Evolutionary conservation across 148 eudicot species (phyloP).

Genomic region (Drosera capensis): DNA sequence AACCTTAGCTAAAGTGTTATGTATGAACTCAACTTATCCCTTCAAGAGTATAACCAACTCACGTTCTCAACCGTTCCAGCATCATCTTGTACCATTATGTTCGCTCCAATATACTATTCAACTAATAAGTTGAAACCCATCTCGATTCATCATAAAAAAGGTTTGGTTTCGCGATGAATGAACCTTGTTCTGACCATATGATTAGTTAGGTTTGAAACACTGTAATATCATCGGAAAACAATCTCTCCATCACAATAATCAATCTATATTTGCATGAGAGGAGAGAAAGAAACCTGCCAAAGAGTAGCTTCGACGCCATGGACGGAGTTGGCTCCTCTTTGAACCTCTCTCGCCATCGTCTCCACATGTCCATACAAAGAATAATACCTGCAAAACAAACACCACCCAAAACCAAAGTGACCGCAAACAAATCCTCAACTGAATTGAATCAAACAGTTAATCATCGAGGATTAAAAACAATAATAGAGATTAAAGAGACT

Average conservation of each 20-base stretch:
- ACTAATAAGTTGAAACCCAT: too few species aligned
- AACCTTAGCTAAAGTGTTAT: too few species aligned
- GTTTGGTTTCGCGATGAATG: too few species aligned
- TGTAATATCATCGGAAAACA: too few species aligned
- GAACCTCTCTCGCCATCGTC: constrained; percentile 52
- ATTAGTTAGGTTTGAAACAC: too few species aligned
- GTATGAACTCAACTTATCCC: too few species aligned
- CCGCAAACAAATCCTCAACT: neutral
- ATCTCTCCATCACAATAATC: neutral
- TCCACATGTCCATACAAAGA: constrained; percentile 62
- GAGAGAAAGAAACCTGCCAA: constrained; percentile 34
- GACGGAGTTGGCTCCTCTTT: constrained; percentile 54
- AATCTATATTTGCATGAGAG: neutral
- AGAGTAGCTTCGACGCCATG: constrained; percentile 63
- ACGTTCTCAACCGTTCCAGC: too few species aligned
- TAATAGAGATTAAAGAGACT: constrained; percentile 13
- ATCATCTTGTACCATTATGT: too few species aligned
- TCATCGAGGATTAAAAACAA: neutral
- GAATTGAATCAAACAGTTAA: neutral
- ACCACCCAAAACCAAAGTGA: neutral
- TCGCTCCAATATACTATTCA: too few species aligned
- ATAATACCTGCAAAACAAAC: constrained; percentile 36
- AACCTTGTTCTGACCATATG: too few species aligned
- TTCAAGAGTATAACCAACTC: too few species aligned
- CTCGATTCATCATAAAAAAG: too few species aligned